A percentile compares a stretch with the other conserved stretches of the same genome.
phyloP scores from a whole-genome alignment of 495 filamentous ascomycete species.

The Penicillium salamii region DNA sequence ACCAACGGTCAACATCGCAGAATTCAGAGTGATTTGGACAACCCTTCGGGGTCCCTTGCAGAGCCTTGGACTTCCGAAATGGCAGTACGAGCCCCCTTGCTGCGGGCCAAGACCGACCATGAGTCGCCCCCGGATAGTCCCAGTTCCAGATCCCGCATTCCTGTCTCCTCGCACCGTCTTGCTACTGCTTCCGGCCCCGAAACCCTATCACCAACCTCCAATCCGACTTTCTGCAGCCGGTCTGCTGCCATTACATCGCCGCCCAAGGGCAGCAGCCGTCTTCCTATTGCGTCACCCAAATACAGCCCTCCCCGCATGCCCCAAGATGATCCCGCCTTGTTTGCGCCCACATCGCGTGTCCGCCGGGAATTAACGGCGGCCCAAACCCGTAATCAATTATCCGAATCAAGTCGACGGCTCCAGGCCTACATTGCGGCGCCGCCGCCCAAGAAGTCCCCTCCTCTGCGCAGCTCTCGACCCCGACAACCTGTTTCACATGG shows the following conservation, averaged over 20 bases:
- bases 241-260: constrained; percentile 31
- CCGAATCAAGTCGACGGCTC: constrained; percentile 49
- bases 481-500: constrained; percentile 75
- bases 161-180: constrained; percentile 48
- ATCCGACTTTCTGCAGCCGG: constrained; percentile 41
- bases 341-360: constrained; percentile 33
- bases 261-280: constrained; percentile 44
- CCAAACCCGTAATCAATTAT: constrained; percentile 33
- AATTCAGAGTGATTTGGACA: constrained; percentile 44
- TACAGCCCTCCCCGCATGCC: constrained; percentile 30
- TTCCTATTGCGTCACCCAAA: constrained; percentile 41
- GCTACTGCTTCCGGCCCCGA: constrained; percentile 47
- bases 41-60: constrained; percentile 23
- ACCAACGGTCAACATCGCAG: constrained; percentile 42
- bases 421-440: constrained; percentile 66
- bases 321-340: constrained; percentile 29
- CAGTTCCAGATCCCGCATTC: constrained; percentile 57
- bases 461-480: constrained; percentile 76
- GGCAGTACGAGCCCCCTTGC: constrained; percentile 39
- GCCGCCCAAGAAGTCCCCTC: constrained; percentile 64
- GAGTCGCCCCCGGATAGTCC: constrained; percentile 33
- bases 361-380: constrained; percentile 30
- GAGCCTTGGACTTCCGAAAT: constrained; percentile 34
- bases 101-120: constrained; percentile 25
- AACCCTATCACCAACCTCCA: constrained; percentile 42